Base-by-base conservation (phyloP, 75 land plant genomes). In the Azolla pinnata region DNA sequence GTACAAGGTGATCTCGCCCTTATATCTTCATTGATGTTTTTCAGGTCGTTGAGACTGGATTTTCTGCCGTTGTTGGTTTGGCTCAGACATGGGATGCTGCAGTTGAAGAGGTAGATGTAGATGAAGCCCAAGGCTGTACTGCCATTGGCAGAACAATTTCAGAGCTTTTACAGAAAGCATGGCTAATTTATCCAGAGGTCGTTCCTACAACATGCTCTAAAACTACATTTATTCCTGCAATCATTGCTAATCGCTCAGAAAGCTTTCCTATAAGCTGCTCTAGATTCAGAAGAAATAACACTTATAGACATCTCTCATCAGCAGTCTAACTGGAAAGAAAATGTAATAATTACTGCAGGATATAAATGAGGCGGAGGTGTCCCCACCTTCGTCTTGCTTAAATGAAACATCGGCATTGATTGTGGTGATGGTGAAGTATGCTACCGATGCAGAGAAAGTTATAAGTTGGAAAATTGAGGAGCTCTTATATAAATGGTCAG, bases 31-130 rank as follows among this genome's bases (percentile, higher is more conserved):
- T 33, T 54, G 7, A n/a, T 19, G 21, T 21, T 2, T 44, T 19
- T 34, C 38, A 88, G 93, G 73, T 82, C 25, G 93, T 82, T 50
- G 83, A 84, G 51, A 50, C 63, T 3, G 93, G 85, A 9, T 84
- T 88, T 68, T 71, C 78, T 44, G 71, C 89, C 26, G 59, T 88
- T 51, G 81, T 77, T 51, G 62, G 69, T 19, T 68, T 85, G 59
- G 79, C 82, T 33, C 77, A 73, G 44, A 63, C 64, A 24, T 88
- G 89, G 93, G 81, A 79, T 60, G 73, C 68, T 26, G 60, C 74
- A 52, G 75, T 71, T 26, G 81, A 71, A 45, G 88, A 77, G 46
- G 61, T 48, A 57, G 74, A 74, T 16, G 61, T 65, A 20, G 56
- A 60, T 62, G 28, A 64, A 63, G 18, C 48, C 65, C 29, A 57